Base-by-base conservation (phyloP, 2,329 filamentous ascomycete genomes). In the Aureobasidium zeae region DNA sequence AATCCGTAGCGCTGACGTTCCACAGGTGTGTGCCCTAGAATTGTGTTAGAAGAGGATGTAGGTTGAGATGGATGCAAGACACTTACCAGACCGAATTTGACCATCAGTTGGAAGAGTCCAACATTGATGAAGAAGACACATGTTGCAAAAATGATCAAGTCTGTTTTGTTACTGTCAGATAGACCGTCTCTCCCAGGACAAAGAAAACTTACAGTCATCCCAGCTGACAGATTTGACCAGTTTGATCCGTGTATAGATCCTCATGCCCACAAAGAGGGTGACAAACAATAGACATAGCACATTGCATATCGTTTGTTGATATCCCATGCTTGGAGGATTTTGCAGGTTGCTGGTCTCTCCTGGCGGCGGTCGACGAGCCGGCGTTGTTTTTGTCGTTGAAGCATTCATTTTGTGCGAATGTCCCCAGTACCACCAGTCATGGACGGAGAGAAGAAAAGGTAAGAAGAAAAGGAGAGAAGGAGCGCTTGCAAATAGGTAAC, bases 191-290 rank as follows among this genome's bases (percentile, higher is more conserved):
- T n/a, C n/a, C n/a, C n/a, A 4, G 21, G 17, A 31, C 1, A 2
- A 9, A 9, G 12, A 8, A 20, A 8, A 44, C 41, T 30, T 13
- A 45, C 42, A 45, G 10, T 45, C 42, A 19, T 45, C 42, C 42
- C 32, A 45, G 9, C 42, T 31, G 19, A 45, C 24, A 20, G 19
- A 30, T 31, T 37, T 45, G 32, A 45, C 42, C 11, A 45, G 30
- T 19, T n/a, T 20, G 15, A 26, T 32, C 10, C 42, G 31, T 13
- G 42, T 36, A 9, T 36, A 36, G 10, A 45, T 45, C 4, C 42
- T 24, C 17, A 37, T 19, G 12, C 15, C 8, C 10, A 45, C 42
- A 9, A 36, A 36, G 4, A 25, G 8, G 5, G 30, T 31, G 24
- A 36, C 19, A 3, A 45, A 25, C 11, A 32, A 13, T 6, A 15